phyloP scores from a whole-genome alignment of 345 rosid genomes.

The Turnera subulata region DNA sequence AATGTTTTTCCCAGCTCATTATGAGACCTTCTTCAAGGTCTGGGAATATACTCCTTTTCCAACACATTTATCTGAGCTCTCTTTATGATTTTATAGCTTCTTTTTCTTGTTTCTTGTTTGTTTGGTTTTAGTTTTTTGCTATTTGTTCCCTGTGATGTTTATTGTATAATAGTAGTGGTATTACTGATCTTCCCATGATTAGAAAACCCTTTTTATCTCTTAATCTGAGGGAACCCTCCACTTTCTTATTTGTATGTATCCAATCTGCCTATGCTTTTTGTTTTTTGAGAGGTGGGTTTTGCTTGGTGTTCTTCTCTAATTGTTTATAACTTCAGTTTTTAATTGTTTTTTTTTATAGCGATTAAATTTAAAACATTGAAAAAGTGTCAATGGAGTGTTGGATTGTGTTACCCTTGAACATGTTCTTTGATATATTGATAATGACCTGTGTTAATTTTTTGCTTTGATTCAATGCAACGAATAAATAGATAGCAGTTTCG shows the following conservation, averaged over 20 bases:
- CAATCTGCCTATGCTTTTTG: no score
- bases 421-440: not conserved
- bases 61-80: conserved; percentile 19
- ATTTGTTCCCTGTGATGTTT: not conserved
- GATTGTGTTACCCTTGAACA: not conserved
- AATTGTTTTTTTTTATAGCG: no score
- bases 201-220: not conserved
- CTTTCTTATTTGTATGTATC: no score
- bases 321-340: no score
- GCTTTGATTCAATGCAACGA: no score
- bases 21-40: conserved; percentile 22
- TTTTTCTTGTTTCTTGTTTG: no score
- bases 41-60: conserved; percentile 8
- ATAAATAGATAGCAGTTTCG: no score
- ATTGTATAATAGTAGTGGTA: not conserved
- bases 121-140: not conserved
- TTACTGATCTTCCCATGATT: not conserved
- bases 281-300: no score
- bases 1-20: conserved; percentile 23
- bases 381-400: no score
- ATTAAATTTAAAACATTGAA: no score
- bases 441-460: not conserved
- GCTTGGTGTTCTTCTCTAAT: no score
- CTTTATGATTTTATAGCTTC: not conserved
- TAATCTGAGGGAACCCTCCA: not conserved